Evolutionary conservation across 805 yeast genomes (phyloP).

Genomic region (Teunomyces atbi): DNA sequence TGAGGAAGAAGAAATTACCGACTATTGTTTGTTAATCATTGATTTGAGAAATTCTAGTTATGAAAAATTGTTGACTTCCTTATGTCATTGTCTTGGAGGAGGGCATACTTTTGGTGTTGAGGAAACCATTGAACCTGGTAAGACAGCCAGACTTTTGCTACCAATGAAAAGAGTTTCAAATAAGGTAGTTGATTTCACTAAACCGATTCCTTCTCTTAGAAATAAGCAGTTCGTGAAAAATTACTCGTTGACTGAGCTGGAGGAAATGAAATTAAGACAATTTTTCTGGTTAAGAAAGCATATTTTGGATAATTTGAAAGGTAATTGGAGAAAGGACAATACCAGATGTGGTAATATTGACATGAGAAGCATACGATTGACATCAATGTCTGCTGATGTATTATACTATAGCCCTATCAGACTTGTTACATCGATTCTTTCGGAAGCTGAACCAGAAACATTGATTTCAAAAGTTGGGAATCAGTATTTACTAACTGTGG

Average conservation of each 20-base stretch:
- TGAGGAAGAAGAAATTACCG: conserved; percentile 34
- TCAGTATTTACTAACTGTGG: conserved; percentile 36
- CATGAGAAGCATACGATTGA: conserved; percentile 61
- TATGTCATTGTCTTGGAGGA: conserved; percentile 30
- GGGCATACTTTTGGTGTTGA: conserved; percentile 25
- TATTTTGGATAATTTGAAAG: conserved; percentile 56
- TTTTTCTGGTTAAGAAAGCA: conserved; percentile 80
- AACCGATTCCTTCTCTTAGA: conserved; percentile 67
- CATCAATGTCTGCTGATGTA: conserved; percentile 56
- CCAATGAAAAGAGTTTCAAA: conserved; percentile 62
- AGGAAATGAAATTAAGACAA: conserved; percentile 54
- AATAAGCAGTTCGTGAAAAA: conserved; percentile 69
- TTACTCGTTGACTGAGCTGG: conserved; percentile 51
- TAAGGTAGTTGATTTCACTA: conserved; percentile 40
- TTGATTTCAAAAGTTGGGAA: conserved; percentile 21
- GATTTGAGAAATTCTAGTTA: conserved; percentile 85
- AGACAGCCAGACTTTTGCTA: conserved; percentile 55
- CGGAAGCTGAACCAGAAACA: conserved; percentile 12
- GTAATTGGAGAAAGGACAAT: conserved; percentile 56
- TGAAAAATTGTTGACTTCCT: conserved; percentile 38
- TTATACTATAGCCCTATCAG: conserved; percentile 36
- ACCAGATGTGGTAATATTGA: conserved; percentile 58
- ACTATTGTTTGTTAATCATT: conserved; percentile 62
- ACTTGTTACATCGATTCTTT: conserved; percentile 10
- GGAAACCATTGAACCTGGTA: conserved; percentile 27